Conservation (phyloP, 148 eudicot species). For the Heliamphora exappendiculata region DNA sequence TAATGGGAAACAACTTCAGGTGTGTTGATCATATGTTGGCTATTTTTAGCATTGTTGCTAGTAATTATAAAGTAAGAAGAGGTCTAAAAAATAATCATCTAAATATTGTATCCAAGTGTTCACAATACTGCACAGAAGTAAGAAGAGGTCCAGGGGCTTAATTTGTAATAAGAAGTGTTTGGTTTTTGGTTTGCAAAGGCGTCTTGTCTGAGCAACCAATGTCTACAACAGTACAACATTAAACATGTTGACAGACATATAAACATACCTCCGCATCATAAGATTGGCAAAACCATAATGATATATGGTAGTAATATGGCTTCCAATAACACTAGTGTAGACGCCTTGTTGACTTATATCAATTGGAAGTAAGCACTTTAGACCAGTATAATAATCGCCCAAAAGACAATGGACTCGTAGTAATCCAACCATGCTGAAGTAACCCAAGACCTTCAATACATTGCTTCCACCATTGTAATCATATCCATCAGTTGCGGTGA, state of each 20-base stretch:
- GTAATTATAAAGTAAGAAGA: too few relatives aligned
- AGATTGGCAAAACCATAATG: conserved; percentile 98
- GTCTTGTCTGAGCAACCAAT: background rate
- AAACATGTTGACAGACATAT: background rate
- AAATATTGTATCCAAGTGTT: too few relatives aligned
- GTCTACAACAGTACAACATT: background rate
- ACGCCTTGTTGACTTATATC: conserved; percentile 96
- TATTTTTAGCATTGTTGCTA: background rate
- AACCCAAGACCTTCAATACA: conserved; percentile 91
- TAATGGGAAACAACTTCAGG: background rate
- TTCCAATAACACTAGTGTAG: conserved; percentile 85
- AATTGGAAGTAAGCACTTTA: conserved; percentile 85
- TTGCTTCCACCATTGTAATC: conserved; percentile 94
- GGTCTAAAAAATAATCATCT: too few relatives aligned
- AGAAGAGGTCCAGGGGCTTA: too few relatives aligned
- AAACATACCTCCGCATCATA: conserved; percentile 78
- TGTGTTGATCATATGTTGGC: background rate
- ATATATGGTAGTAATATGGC: conserved; percentile 91
- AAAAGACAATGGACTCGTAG: conserved; percentile 84
- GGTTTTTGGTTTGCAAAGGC: background rate
- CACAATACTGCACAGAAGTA: too few relatives aligned
- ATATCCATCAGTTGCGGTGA: conserved; percentile 93
- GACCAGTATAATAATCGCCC: conserved; percentile 95
- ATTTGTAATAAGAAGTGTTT: background rate
- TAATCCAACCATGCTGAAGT: conserved; percentile 97